Percentiles rank a stretch among this genome's conserved stretches.
phyloP scores from a whole-genome alignment of 257 asterid species.

The Vinca minor region DNA sequence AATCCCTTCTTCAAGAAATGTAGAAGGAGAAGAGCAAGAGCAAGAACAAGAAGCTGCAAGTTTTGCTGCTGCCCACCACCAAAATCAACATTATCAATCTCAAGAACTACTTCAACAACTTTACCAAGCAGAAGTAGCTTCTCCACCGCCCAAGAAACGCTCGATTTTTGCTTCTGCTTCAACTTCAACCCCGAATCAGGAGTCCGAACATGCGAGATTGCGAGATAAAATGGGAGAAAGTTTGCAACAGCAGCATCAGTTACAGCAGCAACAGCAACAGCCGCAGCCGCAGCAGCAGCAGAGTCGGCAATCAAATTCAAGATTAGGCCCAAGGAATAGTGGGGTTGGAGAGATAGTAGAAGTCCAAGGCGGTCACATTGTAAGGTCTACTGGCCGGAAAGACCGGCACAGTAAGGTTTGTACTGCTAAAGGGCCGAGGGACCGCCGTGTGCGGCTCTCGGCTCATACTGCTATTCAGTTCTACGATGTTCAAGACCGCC shows the following conservation, averaged over 20 bases:
- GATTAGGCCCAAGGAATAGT: conserved; percentile 35
- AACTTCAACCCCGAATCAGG: conserved; percentile 28
- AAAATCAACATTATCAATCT: conserved; percentile 12
- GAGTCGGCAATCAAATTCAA: conserved; percentile 42
- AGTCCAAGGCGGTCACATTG: conserved; percentile 98
- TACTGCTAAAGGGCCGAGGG: conserved; percentile 96
- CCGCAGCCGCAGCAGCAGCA: conserved; percentile 18
- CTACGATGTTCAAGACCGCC: conserved; percentile 97
- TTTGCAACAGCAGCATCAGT: conserved; percentile 18
- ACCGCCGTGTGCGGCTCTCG: conserved; percentile 96
- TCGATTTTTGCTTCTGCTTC: conserved; percentile 28
- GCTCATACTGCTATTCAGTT: conserved; percentile 97
- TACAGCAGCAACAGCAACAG: conserved; percentile 16
- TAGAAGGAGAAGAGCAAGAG: conserved; percentile 25
- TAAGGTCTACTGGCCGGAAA: conserved; percentile 85
- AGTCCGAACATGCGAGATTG: conserved; percentile 63
- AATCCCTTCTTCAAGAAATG: conserved; percentile 23
- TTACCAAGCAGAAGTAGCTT: conserved; percentile 16
- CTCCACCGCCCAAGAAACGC: conserved; percentile 46
- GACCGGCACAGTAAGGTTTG: conserved; percentile 99
- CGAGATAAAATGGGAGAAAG: conserved; percentile 42
- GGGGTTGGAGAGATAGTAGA: conserved; percentile 82
- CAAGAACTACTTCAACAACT: conserved; percentile 29
- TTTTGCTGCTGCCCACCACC: conserved; percentile 11
- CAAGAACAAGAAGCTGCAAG: conserved; percentile 8